Conservation (phyloP, 805 yeast species). For the Nakazawaea populi region DNA sequence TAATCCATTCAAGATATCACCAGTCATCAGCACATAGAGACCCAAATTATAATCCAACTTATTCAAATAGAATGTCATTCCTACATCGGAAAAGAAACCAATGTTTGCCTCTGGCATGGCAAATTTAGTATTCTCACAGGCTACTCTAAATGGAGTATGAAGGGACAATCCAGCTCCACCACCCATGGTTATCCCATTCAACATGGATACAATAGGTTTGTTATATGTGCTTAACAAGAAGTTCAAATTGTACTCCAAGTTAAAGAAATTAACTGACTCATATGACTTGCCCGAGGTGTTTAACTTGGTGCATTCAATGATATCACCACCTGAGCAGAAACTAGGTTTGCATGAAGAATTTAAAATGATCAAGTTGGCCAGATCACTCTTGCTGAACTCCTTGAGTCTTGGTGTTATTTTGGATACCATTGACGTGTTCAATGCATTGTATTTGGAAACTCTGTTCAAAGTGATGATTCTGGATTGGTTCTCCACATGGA, state of each 20-base stretch:
- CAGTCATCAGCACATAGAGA: slow-evolving; percentile 80
- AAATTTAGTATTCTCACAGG: slow-evolving; percentile 84
- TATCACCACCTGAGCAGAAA: slow-evolving; percentile 97
- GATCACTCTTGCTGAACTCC: slow-evolving; percentile 69
- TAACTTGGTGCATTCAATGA: slow-evolving; percentile 65
- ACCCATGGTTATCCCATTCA: slow-evolving; percentile 96
- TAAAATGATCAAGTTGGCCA: slow-evolving; percentile 61
- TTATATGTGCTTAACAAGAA: slow-evolving; percentile 73
- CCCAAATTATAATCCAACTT: slow-evolving; percentile 80
- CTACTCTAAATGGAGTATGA: slow-evolving; percentile 88
- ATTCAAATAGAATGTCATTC: slow-evolving; percentile 85
- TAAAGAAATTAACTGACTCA: slow-evolving; percentile 62
- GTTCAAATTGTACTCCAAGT: slow-evolving; percentile 75
- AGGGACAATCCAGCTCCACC: slow-evolving; percentile 94
- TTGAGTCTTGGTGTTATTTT: slow-evolving; percentile 65
- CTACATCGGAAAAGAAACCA: slow-evolving; percentile 96
- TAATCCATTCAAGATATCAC: slow-evolving; percentile 67
- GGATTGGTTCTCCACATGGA: slow-evolving; percentile 55
- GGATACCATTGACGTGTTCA: slow-evolving; percentile 69
- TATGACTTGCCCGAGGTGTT: slow-evolving; percentile 41
- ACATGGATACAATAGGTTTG: slow-evolving; percentile 80
- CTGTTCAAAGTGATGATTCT: slow-evolving; percentile 76
- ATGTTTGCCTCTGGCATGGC: slow-evolving; percentile 99
- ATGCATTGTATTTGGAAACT: slow-evolving; percentile 77
- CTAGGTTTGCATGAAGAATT: slow-evolving; percentile 64